Base-by-base conservation (phyloP, 441 rosid genomes). In the Populus trichocarpa region DNA sequence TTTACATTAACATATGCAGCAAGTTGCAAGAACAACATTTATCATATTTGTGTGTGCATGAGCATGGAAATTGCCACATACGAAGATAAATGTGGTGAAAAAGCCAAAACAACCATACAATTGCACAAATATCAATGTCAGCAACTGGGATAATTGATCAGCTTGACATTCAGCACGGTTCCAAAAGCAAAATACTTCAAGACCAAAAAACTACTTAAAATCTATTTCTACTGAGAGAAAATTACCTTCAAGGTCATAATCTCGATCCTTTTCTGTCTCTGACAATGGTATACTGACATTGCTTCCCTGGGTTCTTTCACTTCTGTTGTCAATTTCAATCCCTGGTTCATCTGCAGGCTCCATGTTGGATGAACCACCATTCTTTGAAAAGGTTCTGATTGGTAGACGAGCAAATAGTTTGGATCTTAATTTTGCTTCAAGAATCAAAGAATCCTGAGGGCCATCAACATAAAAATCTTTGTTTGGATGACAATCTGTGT, bases 361-460 rank as follows among this genome's bases (percentile, higher is more conserved):
- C 74, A 81, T 74, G 75, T 86, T 72, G 80, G 84, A 80, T 71
- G 85, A 79, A 76, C 73, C 85, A 82, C 81, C 85, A 72, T 14
- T 84, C 80, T 86, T 88, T 67, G 88, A 85, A 69, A 80, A 83
- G 74, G 78, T 85, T 87, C 86, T 90, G 80, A 20, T 83, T 77
- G 90, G 84, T 75, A 91, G 79, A 61, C 93, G 93, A 63, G 92
- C 96, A 91, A 86, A 89, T 78, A 96, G 85, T 83, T 93, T 84
- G 72, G 99, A 91, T 81, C 99, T 93, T 69, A 94, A 83, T 80
- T 91, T 80, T 70, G 96, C 98, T 87, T 96, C 99, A 75, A 92
- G 93, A 80, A 77, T 86, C 82, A 92, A 80, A 75, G 95, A 80
- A 78, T 89, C 93, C 80, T 82, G 85, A 35, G 85, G 80, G 79